Evolutionary conservation across 2,329 filamentous ascomycete species (phyloP).

Genomic region (Colletotrichum sidae): DNA sequence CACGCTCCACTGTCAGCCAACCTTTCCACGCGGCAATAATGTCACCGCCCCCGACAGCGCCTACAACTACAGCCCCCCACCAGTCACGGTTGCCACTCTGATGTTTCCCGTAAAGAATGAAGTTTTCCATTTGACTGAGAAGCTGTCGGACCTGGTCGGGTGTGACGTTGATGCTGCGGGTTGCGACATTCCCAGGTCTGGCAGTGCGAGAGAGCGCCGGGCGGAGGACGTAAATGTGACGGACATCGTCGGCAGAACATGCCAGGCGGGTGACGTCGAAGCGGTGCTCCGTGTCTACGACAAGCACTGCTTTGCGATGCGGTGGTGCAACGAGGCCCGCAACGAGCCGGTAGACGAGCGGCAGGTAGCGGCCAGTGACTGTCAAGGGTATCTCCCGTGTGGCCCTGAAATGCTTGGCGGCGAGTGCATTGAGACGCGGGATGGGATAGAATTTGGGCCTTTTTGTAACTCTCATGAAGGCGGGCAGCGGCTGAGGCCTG

Average conservation of each 20-base stretch:
- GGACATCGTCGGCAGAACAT: conserved; percentile 52
- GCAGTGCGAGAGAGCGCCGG: conserved; percentile 46
- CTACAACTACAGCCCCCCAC: conserved; percentile 70
- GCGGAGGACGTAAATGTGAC: conserved; percentile 63
- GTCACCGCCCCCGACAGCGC: conserved; percentile 48
- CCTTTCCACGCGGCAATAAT: conserved; percentile 58
- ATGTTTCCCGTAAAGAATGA: conserved; percentile 63
- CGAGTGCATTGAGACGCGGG: conserved; percentile 58
- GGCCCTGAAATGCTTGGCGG: conserved; percentile 58
- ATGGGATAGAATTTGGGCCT: conserved; percentile 53
- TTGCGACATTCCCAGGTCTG: conserved; percentile 40
- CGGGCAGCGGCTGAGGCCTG: conserved; percentile 6
- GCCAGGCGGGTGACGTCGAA: conserved; percentile 65
- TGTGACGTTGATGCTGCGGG: conserved; percentile 11
- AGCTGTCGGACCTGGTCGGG: conserved; percentile 47
- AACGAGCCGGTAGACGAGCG: conserved; percentile 67
- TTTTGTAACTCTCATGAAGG: conserved; percentile 22
- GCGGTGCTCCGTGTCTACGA: conserved; percentile 66
- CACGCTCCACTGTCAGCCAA: conserved; percentile 64
- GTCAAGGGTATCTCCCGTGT: conserved; percentile 61
- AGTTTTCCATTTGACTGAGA: conserved; percentile 55
- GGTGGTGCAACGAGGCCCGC: conserved; percentile 62
- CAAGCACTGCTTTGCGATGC: conserved; percentile 59
- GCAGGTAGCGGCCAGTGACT: conserved; percentile 64
- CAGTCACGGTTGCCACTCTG: conserved; percentile 59